These are phyloP conservation scores for Phaeosphaeria sp. DNA, from an alignment of 2,329 filamentous ascomycete species.

Conservation along the genomic window DNA sequence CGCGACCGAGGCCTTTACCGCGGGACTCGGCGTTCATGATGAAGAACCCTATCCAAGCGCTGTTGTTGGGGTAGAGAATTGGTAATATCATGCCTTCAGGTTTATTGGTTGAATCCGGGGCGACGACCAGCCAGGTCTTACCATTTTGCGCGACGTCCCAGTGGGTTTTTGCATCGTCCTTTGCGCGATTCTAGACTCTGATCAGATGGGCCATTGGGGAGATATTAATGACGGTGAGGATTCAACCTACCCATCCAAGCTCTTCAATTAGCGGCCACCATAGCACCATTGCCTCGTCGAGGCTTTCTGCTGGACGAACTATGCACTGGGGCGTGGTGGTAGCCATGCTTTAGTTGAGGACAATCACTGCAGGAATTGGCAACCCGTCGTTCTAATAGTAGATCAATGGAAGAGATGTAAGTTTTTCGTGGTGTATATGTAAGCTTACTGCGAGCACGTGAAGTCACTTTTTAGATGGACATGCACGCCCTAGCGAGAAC, in stretches of 20 bases:
- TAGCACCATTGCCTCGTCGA: conserved; percentile 30
- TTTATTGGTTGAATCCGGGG: conserved; percentile 26
- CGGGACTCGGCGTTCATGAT: conserved; percentile 37
- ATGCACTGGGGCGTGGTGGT: conserved; percentile 6
- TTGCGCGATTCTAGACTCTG: conserved; percentile 39
- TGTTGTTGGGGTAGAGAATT: conserved; percentile 43
- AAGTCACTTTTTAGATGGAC: not conserved
- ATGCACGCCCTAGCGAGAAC: too few relatives aligned
- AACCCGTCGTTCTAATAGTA: too few relatives aligned
- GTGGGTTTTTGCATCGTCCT: conserved; percentile 41
- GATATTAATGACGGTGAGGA: not conserved
- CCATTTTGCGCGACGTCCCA: conserved; percentile 32
- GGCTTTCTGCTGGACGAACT: conserved; percentile 25
- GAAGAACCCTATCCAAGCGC: conserved; percentile 50
- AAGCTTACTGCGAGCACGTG: not conserved
- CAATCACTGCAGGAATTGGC: too few relatives aligned
- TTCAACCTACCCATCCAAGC: conserved; percentile 39
- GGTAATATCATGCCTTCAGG: conserved; percentile 42
- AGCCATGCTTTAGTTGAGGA: conserved; percentile 2
- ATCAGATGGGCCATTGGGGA: not conserved
- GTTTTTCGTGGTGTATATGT: not conserved
- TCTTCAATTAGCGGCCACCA: conserved; percentile 47
- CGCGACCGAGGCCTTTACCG: conserved; percentile 41
- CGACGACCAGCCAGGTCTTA: conserved; percentile 38
- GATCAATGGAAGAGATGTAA: not conserved